Base-by-base conservation (phyloP, 1,284 basidiomycete genomes). In the Cryptococcus sp. region DNA sequence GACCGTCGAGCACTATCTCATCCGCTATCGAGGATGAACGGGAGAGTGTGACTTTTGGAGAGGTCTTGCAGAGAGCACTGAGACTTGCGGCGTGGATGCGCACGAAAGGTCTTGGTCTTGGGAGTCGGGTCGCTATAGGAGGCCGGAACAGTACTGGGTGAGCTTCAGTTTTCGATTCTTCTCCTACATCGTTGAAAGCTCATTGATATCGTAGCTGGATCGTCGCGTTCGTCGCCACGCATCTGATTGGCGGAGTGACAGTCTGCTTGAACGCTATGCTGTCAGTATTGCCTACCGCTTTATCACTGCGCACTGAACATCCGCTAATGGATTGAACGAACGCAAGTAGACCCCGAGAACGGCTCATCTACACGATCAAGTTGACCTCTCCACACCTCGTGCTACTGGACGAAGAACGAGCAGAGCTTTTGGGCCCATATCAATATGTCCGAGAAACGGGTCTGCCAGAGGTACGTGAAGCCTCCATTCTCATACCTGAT, bases 231-330 rank as follows among this genome's bases (percentile, higher is more conserved):
- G 52, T 72, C 4, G 75, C 74, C 1, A 55, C 53, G 2, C 70
- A 76, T 40, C 60, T 77, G 25, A 66, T 77, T 46, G 75, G 73
- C 16, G 75, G 68, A 0, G 65, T 76, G 3, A 55, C 69, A 0
- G 70, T 76, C 13, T 66, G 59, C 19, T 60, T 77, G n/a, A 77
- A 77, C 60, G 66, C 70, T 13, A 74, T 72, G 63, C 59, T 77
- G 72, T 74, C 40, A 71, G 74, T 66, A n/a, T 15, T 23, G 20
- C 0, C 31, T 31, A 8, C 5, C 38, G 16, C 6, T 3, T 41
- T 25, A 15, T 1, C 4, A 25, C 17, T 19, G 19, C 15, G 38
- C 11, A 8, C 11, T 35, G 31, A 10, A 3, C 3, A 2, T 3
- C 10, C 15, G 42, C 16, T 22, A 6, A 13, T 44, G 46, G 25